phyloP scores from a whole-genome alignment of 805 yeast genomes.

The Candida lessepsii region DNA sequence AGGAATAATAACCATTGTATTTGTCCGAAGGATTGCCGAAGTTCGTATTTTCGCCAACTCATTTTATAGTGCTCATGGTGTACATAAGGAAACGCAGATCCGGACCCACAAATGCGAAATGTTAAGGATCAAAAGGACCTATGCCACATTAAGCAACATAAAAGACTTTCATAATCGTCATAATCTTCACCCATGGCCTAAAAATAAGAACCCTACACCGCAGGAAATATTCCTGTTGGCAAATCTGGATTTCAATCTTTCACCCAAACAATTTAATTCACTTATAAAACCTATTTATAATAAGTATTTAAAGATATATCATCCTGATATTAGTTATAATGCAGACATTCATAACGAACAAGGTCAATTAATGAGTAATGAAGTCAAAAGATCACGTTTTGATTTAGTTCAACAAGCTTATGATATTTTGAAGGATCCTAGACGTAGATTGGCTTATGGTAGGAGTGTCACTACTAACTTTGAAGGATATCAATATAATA shows the following conservation, averaged over 20 bases:
- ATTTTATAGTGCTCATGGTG: too few species aligned
- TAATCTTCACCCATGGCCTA: conserved; percentile 57
- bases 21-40: too few species aligned
- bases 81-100: background rate
- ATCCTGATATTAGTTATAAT: conserved; percentile 62
- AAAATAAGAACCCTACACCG: conserved; percentile 56
- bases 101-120: background rate
- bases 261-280: conserved; percentile 53
- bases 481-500: conserved; percentile 17
- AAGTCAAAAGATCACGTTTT: conserved; percentile 32
- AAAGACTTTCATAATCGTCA: conserved; percentile 15
- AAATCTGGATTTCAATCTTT: conserved; percentile 33
- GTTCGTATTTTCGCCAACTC: too few species aligned
- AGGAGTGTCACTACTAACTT: conserved; percentile 27
- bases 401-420: conserved; percentile 36
- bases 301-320: conserved; percentile 66
- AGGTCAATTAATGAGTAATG: conserved; percentile 30
- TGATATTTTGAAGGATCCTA: conserved; percentile 53
- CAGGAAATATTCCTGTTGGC: conserved; percentile 55
- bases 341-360: conserved; percentile 23
- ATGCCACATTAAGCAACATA: conserved; percentile 4
- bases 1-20: too few species aligned
- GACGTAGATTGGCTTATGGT: conserved; percentile 29
- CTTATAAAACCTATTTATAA: conserved; percentile 35
- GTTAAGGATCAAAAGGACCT: conserved; percentile 1